Evolutionary conservation across 768 basidiomycete species (phyloP).

Genomic region (Lactarius hatsudake): DNA sequence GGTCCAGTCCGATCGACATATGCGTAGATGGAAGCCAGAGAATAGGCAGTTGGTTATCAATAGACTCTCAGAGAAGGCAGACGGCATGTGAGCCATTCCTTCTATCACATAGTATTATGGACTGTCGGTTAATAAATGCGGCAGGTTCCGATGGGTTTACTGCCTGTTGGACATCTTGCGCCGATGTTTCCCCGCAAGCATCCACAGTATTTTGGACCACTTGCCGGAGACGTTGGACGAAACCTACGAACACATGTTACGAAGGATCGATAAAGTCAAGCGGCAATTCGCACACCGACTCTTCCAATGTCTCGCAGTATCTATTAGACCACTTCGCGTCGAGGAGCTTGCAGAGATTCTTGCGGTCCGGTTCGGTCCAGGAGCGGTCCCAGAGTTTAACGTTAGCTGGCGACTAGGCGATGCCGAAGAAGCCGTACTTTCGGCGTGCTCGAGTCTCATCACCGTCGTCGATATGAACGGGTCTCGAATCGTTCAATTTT

Average conservation of each 20-base stretch:
- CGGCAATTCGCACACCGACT: slow-evolving; percentile 2
- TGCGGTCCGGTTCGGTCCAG: not conserved
- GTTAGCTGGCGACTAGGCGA: slow-evolving; percentile 7
- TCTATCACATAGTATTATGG: too few species aligned
- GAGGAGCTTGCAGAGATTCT: slow-evolving; percentile 10
- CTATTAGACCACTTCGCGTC: slow-evolving; percentile 5
- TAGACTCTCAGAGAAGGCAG: not conserved
- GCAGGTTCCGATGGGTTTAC: too few species aligned
- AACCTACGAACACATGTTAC: not conserved
- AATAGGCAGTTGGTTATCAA: not conserved
- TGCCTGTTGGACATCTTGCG: too few species aligned
- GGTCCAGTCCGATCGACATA: too few species aligned
- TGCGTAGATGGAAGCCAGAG: not conserved
- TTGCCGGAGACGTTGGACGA: too few species aligned
- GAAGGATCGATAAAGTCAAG: not conserved
- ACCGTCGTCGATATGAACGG: not conserved
- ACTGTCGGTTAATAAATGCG: too few species aligned
- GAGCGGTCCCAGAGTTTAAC: not conserved
- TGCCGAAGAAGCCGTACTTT: not conserved
- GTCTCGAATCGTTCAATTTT: slow-evolving; percentile 1
- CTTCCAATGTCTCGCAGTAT: slow-evolving; percentile 9
- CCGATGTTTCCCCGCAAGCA: too few species aligned
- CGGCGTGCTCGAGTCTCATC: slow-evolving; percentile 3
- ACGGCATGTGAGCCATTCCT: not conserved
- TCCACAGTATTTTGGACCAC: too few species aligned